Percentiles rank a stretch among this genome's conserved stretches.
Evolutionary conservation across 2,329 filamentous ascomycete species (phyloP).

Genomic region (Ceratocystis harringtonii): DNA sequence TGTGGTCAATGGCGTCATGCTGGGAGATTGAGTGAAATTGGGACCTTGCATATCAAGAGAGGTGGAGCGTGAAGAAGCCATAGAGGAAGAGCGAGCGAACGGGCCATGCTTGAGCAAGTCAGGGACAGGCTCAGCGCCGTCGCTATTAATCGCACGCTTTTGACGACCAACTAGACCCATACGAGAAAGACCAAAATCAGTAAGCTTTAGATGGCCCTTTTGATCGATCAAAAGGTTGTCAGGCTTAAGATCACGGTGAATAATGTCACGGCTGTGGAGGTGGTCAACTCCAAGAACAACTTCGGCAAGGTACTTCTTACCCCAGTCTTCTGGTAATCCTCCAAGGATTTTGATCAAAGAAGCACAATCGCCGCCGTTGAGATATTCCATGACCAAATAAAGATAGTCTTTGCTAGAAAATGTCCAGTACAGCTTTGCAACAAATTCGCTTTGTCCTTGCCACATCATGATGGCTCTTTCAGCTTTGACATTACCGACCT

Average conservation of each 20-base stretch:
- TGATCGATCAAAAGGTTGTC: conserved; percentile 96
- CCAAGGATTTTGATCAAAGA: conserved; percentile 90
- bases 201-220: conserved; percentile 89
- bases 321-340: conserved; percentile 90
- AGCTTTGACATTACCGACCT: conserved; percentile 97
- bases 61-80: conserved; percentile 79
- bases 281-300: conserved; percentile 95
- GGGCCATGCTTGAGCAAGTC: conserved; percentile 87
- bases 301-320: conserved; percentile 91
- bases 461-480: conserved; percentile 99
- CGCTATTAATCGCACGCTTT: conserved; percentile 73
- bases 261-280: conserved; percentile 83
- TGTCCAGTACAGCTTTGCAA: conserved; percentile 98
- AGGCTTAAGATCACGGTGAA: conserved; percentile 91
- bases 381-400: conserved; percentile 97
- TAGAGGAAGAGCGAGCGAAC: conserved; percentile 70
- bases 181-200: conserved; percentile 89
- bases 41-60: conserved; percentile 61
- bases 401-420: conserved; percentile 99
- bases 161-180: conserved; percentile 96
- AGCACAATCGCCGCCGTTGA: conserved; percentile 94
- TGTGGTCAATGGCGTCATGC: conserved; percentile 72
- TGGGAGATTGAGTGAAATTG: conserved; percentile 52
- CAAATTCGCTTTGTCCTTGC: conserved; percentile 98
- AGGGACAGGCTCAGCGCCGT: conserved; percentile 65